Evolutionary conservation across 306 rosid species (phyloP), one percentile per base, ranked within the genome.

Genomic region (Medicago lupulina): DNA sequence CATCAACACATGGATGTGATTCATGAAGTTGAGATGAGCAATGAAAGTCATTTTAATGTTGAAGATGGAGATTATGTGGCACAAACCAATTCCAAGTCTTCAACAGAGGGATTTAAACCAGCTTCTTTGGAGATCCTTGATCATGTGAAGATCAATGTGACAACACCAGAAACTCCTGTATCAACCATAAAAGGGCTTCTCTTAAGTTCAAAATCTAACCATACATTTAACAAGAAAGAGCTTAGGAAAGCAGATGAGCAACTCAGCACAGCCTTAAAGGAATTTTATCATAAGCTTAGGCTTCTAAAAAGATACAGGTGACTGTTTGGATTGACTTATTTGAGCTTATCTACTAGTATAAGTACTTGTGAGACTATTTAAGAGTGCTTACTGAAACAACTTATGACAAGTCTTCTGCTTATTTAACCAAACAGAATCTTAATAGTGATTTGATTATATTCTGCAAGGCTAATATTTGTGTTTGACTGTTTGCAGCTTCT

Each of bases 231-330:
- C 86, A 83, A 79, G 78, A 62, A 78, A 36, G 91, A 87, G 79
- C 79, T 90, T 73, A 85, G 44, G 79, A 92, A 81, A 66, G 87
- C 89, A 10, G 94, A 92, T 67, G 83, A 79, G 76, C 81, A 76
- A 58, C 83, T 92, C 76, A 77, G 79, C 40, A 47, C 9, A 60
- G 97, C 96, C 70, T 78, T 92, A 11, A 79, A 66, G 44, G 92
- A 86, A 81, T 90, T 92, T 49, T 75, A 92, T 73, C 70, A 74
- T 65, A 90, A 88, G 89, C 96, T 92, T 39, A 82, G 74, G 61
- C 91, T 92, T 71, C 80, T 90, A 9, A 92, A 90, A 80, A 67
- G 87, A 74, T 90, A 80, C 66, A 76, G 96, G 97, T 92, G 74
- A 13, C 13, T 14, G 41, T 15, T 61, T 3, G 7, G 2, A 34